phyloP scores from a whole-genome alignment of 768 basidiomycete genomes.

The Mycena belliarum region DNA sequence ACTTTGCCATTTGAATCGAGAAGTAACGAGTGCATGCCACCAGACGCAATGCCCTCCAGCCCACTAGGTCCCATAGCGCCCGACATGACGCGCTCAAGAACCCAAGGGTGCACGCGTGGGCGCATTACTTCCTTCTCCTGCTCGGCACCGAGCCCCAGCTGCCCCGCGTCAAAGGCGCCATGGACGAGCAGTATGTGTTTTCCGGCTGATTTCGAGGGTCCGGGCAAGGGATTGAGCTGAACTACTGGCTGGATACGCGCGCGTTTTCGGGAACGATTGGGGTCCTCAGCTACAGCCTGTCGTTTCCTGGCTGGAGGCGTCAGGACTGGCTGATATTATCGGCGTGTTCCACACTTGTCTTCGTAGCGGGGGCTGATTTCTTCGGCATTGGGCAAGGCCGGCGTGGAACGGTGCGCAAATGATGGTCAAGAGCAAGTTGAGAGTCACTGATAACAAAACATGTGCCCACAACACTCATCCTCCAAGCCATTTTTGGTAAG shows the following conservation, averaged over 20 bases:
- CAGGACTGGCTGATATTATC: neutral
- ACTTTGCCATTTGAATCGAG: conserved; percentile 19
- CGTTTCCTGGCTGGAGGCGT: conserved; percentile 1
- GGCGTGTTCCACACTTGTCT: neutral
- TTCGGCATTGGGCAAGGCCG: neutral
- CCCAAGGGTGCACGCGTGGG: conserved; percentile 11
- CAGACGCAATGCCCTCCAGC: conserved; percentile 13
- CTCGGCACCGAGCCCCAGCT: conserved; percentile 20
- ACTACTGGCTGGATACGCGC: neutral
- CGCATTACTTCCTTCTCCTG: conserved; percentile 19
- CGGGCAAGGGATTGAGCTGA: conserved; percentile 1
- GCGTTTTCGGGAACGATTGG: neutral
- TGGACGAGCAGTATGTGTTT: conserved; percentile 18
- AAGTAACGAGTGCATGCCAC: conserved; percentile 22
- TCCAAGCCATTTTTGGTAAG: too few relatives aligned
- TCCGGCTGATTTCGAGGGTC: neutral
- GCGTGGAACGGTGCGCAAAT: neutral
- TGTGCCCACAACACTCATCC: too few relatives aligned
- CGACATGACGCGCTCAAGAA: neutral
- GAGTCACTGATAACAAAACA: too few relatives aligned
- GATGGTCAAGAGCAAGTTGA: neutral
- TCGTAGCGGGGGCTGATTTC: neutral
- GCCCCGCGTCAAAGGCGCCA: conserved; percentile 14
- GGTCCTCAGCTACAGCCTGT: neutral
- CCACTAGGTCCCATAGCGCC: conserved; percentile 4